Evolutionary conservation across 2,329 filamentous ascomycete genomes (phyloP).

Genomic region (Beauveria asiatica): DNA sequence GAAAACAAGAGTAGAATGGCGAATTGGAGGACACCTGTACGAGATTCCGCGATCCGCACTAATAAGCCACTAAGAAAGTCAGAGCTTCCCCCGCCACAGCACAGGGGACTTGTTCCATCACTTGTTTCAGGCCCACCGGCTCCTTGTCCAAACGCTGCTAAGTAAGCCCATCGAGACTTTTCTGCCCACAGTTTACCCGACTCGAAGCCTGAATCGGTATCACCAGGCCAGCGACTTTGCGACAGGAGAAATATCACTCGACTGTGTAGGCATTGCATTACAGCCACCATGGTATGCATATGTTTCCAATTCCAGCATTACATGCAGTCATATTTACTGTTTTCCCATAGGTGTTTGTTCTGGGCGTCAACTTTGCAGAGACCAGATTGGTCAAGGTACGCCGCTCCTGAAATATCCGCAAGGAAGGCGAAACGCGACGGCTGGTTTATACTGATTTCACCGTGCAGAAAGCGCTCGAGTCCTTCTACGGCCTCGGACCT

Average conservation of each 20-base stretch:
- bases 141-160: background rate
- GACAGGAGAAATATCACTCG: background rate
- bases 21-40: constrained; percentile 12
- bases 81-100: constrained; percentile 1
- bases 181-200: constrained; percentile 22
- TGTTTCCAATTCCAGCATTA: background rate
- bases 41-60: constrained; percentile 8
- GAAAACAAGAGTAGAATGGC: constrained; percentile 15
- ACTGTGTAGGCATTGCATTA: background rate
- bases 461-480: constrained; percentile 60
- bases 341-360: constrained; percentile 62
- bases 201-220: background rate
- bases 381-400: constrained; percentile 72
- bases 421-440: background rate
- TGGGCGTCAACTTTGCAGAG: constrained; percentile 81
- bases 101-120: background rate
- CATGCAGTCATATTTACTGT: background rate
- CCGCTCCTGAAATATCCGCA: background rate
- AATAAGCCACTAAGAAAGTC: background rate
- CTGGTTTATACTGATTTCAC: background rate
- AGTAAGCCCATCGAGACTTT: background rate
- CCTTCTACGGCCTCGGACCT: constrained; percentile 79
- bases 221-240: background rate
- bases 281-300: constrained; percentile 13
- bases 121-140: constrained; percentile 7